phyloP scores from a whole-genome alignment of 805 yeast species.

The Teunomyces funiuensis region DNA sequence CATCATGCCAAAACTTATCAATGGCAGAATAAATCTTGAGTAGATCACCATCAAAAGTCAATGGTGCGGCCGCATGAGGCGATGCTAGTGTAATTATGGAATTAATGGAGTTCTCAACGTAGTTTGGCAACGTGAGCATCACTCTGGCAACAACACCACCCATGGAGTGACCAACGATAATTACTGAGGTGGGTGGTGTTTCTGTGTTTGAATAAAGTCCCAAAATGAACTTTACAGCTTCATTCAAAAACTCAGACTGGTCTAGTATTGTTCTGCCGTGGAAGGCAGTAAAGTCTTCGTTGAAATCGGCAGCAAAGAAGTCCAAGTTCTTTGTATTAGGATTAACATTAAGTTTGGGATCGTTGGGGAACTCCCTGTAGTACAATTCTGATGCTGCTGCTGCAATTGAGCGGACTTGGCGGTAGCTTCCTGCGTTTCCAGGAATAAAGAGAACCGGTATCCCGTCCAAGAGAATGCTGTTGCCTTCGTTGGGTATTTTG shows the following conservation, averaged over 20 bases:
- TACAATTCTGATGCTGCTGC: conserved; percentile 66
- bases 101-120: conserved; percentile 67
- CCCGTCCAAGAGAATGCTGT: conserved; percentile 51
- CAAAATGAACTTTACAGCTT: conserved; percentile 77
- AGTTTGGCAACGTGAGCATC: conserved; percentile 78
- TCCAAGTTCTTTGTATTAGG: conserved; percentile 55
- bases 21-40: conserved; percentile 69
- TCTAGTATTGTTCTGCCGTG: conserved; percentile 92
- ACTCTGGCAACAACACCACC: conserved; percentile 94
- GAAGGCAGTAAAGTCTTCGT: conserved; percentile 94
- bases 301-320: conserved; percentile 89
- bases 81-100: conserved; percentile 84
- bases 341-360: conserved; percentile 7
- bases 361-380: conserved; percentile 31
- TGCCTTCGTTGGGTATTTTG: conserved; percentile 45
- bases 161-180: conserved; percentile 91
- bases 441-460: conserved; percentile 92
- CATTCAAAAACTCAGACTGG: conserved; percentile 90
- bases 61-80: conserved; percentile 91
- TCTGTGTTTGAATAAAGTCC: conserved; percentile 54
- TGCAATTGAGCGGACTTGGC: conserved; percentile 90
- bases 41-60: conserved; percentile 89
- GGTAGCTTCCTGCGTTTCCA: conserved; percentile 94
- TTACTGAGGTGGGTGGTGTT: conserved; percentile 63
- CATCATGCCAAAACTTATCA: conserved; percentile 78